Base-by-base conservation (phyloP, 805 yeast genomes). In the Yueomyces sp. region DNA sequence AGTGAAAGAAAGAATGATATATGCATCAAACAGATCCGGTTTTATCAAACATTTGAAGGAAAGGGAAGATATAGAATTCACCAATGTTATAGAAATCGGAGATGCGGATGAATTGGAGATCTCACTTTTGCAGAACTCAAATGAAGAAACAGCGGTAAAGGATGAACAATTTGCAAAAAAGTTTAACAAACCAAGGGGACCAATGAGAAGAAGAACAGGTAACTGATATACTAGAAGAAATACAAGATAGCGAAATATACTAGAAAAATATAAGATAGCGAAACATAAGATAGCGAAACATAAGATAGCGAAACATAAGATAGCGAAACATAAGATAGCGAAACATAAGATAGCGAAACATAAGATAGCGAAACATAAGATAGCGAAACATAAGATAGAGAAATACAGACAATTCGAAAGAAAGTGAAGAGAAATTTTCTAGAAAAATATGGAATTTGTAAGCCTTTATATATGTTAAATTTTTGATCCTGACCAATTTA, bases 1-100 rank as follows among this genome's bases (percentile, higher is more conserved):
- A 62, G 92, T 92, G 37, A 83, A 81, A 60, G 92, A 87, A 42
- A 74, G 97, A 53, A 90, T 90, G 96, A 60, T 87, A 42, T 86
- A 87, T 56, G 97, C 98, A 1, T 75, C 95, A 3, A 81, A 81
- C 48, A 81, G 79, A 56, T 70, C 69, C 42, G 82, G 81, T 5
- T 70, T 82, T 44, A 61, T 78, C 33, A 69, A 67, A 40, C 68
- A 72, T 45, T 64, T 83, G 55, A 67, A 70, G 47, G 48, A 56
- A 26, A 45, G 55, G 5, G 63, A 63, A 39, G 57, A 56, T 1
- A 51, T 70, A 34, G 55, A 58, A 7, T 59, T 79, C 28, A 68
- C 68, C 34, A 73, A 73, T 42, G 59, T 69, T 9, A 56, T 82
- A 27, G 92, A 83, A 58, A 77, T 79, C 43, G 92, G 92, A 8